Base-by-base conservation (phyloP, 345 rosid species). In the Cardamine occulta region DNA sequence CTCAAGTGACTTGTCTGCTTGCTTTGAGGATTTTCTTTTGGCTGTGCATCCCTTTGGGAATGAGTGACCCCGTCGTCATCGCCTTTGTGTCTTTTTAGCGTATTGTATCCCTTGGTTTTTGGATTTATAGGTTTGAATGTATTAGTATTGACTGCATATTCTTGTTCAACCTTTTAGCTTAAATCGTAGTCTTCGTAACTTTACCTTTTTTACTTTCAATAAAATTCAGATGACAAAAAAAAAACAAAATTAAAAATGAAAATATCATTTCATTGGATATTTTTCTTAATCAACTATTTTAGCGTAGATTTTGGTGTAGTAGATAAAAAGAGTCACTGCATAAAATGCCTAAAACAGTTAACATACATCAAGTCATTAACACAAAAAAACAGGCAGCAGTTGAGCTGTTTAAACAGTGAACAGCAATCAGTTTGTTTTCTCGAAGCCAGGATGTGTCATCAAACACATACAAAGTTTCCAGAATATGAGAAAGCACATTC, bases 311-410 rank as follows among this genome's bases (percentile, higher is more conserved):
- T 42, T 42, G 5, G 13, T 42, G 2, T 42, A 26, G 48, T 42
- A 42, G 7, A 42, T 42, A 42, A 42, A 42, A 42, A 42, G n/a
- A 13, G 47, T 4, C 24, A 2, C 54, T 18, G 12, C 4, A 49
- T 17, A 47, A 45, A 45, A 17, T 10, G 17, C 59, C 31, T 49
- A 34, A 9, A 19, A 47, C 0, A 15, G 9, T 11, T 63, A 13
- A n/a, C 11, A 28, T 40, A 69, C 54, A 42, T 11, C 1, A 42
- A 42, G 48, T 42, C 48, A 42, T 42, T 34, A 35, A 35, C 75
- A 56, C 49, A 58, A 60, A 70, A 26, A 17, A 72, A 37, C 19
- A n/a, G 8, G 35, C 45, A 73, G 64, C 37, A 65, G 49, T n/a
- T 35, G 28, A 56, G 29, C 37, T 63, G 63, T 42, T 54, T n/a